Base-by-base conservation (phyloP, 805 yeast genomes). In the Priceomyces castillae region DNA sequence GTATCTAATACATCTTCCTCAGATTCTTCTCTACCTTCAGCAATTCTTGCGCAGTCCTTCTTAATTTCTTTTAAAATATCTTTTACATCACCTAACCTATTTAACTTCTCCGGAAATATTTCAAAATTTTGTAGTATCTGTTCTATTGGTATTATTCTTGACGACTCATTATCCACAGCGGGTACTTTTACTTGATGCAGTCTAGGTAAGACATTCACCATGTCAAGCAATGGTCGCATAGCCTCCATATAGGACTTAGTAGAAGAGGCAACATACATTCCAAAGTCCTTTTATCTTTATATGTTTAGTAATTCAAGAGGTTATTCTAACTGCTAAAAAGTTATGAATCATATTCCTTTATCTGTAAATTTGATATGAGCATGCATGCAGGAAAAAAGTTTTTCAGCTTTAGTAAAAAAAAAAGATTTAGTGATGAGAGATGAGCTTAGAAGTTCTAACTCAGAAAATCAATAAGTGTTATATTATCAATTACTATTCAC, bases 241-340 rank as follows among this genome's bases (percentile, higher is more conserved):
- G 94, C 92, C 57, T 77, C 78, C 85, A 86, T 79, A 61, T 78
- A 86, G 17, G 94, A 84, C 61, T 79, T 77, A 7, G 90, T 84
- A 1, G 90, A 84, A 11, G 77, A 68, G 7, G 74, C 84, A 37
- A 66, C 61, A 49, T 71, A 71, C 33, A 37, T 37, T 4, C 7
- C 12, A 20, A 11, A 22, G 7, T 15, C 20, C 23, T 16, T 15
- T 28, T 28, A 28, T 5, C 31, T 11, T n/a, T 28, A 5, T 28
- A 11, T n/a, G 9, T 23, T 7, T 23, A 23, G 6, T 23, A 7
- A 23, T 23, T 23, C 10, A 23, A 23, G 26, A 23, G 10, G 9
- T 23, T 23, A n/a, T n/a, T n/a, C n/a, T 22, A 22, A 6, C 25
- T 22, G 25, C 25, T 22, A 22, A 22, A 22, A 22, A 22, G 6